These are phyloP conservation scores for Galeopsis tetrahit DNA, from an alignment of 257 asterid species.

Conservation along the genomic window DNA sequence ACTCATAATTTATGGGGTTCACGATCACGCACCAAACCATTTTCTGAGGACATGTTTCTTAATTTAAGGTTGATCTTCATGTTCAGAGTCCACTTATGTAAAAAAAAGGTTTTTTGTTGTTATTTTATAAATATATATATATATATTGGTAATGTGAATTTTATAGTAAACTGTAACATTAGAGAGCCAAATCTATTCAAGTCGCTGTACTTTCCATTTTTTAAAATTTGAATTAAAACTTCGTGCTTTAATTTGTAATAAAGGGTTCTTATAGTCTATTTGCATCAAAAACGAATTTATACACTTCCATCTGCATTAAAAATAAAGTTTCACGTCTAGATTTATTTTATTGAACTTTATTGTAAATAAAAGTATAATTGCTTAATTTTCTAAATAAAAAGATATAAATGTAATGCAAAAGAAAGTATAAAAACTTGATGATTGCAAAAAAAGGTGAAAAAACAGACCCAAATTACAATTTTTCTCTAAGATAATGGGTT, in stretches of 20 bases:
- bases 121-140: too few relatives aligned
- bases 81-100: background rate
- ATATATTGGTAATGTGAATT: too few relatives aligned
- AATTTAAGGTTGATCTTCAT: background rate
- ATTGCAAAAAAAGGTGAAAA: background rate
- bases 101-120: too few relatives aligned
- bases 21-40: constrained; percentile 16
- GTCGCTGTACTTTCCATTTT: too few relatives aligned
- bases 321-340: background rate
- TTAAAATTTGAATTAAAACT: background rate
- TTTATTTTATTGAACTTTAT: background rate
- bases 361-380: background rate
- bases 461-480: background rate
- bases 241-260: background rate
- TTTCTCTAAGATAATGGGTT: background rate
- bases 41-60: constrained; percentile 8
- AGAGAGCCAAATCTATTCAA: too few relatives aligned
- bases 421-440: background rate
- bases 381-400: background rate
- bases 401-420: background rate
- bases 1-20: background rate
- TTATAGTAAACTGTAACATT: too few relatives aligned
- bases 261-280: too few relatives aligned
- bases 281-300: too few relatives aligned
- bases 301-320: too few relatives aligned